Conservation (phyloP, 345 rosid genomes). For the Lepidium africanum region DNA sequence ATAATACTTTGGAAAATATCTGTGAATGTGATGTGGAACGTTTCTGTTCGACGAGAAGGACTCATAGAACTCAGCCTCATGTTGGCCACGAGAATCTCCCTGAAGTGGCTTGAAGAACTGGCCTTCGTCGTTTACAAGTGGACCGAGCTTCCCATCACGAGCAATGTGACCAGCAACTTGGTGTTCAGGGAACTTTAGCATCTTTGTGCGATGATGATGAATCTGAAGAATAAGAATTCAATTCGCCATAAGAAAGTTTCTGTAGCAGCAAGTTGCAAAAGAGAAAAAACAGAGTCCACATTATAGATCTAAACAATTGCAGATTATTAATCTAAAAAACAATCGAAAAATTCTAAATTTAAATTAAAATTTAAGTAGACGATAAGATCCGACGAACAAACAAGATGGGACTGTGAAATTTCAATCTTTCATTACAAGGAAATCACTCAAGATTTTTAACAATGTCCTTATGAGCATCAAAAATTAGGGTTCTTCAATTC, state of each 20-base stretch:
- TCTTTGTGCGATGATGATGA: constrained; percentile 10
- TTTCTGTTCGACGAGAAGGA: constrained; percentile 44
- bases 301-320: not conserved
- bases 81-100: constrained; percentile 50
- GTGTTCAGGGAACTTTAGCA: constrained; percentile 79
- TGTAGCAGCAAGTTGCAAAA: not conserved
- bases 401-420: not conserved
- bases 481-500: not conserved
- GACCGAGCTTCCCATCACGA: constrained; percentile 49
- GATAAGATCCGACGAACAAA: not conserved
- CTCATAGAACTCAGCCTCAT: constrained; percentile 56
- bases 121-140: constrained; percentile 66
- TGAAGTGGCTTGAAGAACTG: constrained; percentile 86
- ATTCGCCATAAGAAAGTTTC: not conserved
- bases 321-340: not conserved
- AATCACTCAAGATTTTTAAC: not conserved
- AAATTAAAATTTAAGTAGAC: not conserved
- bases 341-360: not conserved
- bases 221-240: constrained; percentile 13
- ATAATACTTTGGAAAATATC: constrained; percentile 52
- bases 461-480: not conserved
- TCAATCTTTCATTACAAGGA: not conserved
- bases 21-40: constrained; percentile 53
- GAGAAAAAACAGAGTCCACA: not conserved
- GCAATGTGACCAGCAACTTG: constrained; percentile 95